phyloP scores from a whole-genome alignment of 139 green algal species.

The Chlorella sp. region DNA sequence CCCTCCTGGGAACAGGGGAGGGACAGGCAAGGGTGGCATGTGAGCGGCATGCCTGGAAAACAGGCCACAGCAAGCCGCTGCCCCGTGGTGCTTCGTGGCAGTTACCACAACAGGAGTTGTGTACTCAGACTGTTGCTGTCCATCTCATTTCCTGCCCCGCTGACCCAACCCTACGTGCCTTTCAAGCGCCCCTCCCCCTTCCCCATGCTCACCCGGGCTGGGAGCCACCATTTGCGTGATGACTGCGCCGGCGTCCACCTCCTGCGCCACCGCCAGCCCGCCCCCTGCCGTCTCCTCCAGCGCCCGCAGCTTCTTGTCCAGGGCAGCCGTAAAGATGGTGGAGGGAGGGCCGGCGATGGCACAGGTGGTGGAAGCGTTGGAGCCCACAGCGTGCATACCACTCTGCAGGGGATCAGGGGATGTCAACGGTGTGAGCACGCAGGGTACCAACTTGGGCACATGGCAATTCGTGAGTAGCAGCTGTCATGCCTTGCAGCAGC shows the following conservation, averaged over 20 bases:
- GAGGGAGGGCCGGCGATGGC: constrained; percentile 48
- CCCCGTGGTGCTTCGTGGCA: too few relatives aligned
- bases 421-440: not conserved
- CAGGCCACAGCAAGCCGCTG: too few relatives aligned
- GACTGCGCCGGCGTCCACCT: constrained; percentile 71
- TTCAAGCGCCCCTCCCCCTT: not conserved
- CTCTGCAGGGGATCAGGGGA: constrained; percentile 43
- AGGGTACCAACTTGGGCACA: too few relatives aligned
- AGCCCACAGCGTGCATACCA: constrained; percentile 31
- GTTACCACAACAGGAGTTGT: too few relatives aligned
- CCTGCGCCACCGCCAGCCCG: constrained; percentile 75
- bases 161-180: too few relatives aligned
- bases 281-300: constrained; percentile 75
- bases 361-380: too few relatives aligned
- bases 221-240: constrained; percentile 55
- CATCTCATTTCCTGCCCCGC: too few relatives aligned
- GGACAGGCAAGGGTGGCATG: not conserved
- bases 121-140: too few relatives aligned
- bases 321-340: constrained; percentile 70
- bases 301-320: constrained; percentile 87
- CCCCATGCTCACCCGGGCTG: not conserved
- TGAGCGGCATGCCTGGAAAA: not conserved
- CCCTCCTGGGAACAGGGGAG: constrained; percentile 24
- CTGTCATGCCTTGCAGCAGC: not conserved
- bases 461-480: not conserved